Percentiles rank a stretch among this genome's conserved stretches.
Conservation (phyloP, 1,139 yeast species). For the Eremothecium cymbalariae region DNA sequence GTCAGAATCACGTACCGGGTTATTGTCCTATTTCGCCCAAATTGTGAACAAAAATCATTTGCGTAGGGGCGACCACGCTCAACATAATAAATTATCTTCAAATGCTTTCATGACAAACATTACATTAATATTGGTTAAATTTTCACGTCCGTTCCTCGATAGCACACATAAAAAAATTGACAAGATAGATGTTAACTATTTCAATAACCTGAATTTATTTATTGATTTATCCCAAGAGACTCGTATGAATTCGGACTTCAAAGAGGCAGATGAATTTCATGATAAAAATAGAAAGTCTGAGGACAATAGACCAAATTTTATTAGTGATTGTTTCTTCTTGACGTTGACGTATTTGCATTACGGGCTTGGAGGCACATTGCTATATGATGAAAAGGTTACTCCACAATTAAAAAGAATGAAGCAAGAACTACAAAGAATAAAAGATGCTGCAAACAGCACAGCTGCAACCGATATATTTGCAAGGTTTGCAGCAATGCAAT, state of each 20-base stretch:
- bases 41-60: conserved; percentile 75
- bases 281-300: conserved; percentile 32
- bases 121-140: conserved; percentile 53
- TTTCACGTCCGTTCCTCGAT: conserved; percentile 80
- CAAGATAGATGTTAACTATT: conserved; percentile 66
- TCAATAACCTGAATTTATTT: conserved; percentile 39
- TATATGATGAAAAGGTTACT: conserved; percentile 49
- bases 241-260: conserved; percentile 65
- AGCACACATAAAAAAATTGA: conserved; percentile 57
- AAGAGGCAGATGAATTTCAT: conserved; percentile 57
- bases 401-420: conserved; percentile 34
- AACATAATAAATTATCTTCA: conserved; percentile 55
- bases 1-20: conserved; percentile 48
- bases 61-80: conserved; percentile 81
- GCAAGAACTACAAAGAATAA: conserved; percentile 39
- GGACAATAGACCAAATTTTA: conserved; percentile 51
- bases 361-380: conserved; percentile 75
- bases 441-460: conserved; percentile 23
- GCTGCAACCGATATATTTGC: conserved; percentile 26
- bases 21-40: conserved; percentile 62
- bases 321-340: conserved; percentile 79
- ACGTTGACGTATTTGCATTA: conserved; percentile 75
- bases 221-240: conserved; percentile 74
- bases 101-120: conserved; percentile 82
- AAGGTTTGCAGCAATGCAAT: conserved; percentile 33